phyloP scores from a whole-genome alignment of 179 eudicot genomes.

The Heliamphora pulchella region DNA sequence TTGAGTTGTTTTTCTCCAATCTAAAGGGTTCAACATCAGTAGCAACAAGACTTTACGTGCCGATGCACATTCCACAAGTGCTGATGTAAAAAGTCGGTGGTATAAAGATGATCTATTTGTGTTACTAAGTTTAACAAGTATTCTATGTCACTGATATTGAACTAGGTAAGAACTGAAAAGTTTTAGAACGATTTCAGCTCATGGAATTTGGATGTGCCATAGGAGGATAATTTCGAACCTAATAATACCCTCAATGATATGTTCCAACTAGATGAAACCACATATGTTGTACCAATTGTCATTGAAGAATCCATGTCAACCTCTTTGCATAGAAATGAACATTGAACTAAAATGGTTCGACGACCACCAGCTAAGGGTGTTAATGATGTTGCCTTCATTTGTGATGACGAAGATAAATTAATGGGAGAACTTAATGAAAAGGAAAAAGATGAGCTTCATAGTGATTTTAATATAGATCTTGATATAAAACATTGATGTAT shows the following conservation, averaged over 20 bases:
- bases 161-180: neutral
- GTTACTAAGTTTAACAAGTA: neutral
- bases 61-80: neutral
- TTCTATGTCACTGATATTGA: slow-evolving; percentile 8
- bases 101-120: neutral
- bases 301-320: neutral
- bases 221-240: neutral
- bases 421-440: neutral
- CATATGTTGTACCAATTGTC: neutral
- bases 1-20: neutral
- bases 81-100: neutral
- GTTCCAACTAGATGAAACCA: neutral
- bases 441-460: neutral
- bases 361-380: no score
- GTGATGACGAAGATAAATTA: slow-evolving; percentile 6
- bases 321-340: no score
- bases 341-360: no score
- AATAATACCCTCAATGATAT: neutral
- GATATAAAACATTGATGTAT: neutral
- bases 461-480: neutral
- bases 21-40: neutral
- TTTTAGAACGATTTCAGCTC: neutral
- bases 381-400: no score
- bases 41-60: neutral
- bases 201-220: neutral